Percentiles rank a stretch among this genome's conserved stretches.
Conservation (phyloP, 495 filamentous ascomycete species). For the Hypoxylon fragiforme region DNA sequence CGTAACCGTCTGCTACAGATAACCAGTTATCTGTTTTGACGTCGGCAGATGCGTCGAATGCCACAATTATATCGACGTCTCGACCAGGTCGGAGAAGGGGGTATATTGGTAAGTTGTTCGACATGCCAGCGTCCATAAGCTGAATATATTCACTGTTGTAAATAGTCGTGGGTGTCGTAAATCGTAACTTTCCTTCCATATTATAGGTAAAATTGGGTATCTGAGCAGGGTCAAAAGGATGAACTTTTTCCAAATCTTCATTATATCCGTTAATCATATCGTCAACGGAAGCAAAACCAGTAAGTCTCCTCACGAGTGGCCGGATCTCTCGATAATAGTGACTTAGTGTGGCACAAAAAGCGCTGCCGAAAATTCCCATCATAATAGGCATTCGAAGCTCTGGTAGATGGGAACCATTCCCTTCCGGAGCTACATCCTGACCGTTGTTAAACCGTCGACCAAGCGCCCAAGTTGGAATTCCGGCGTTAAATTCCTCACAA, state of each 20-base stretch:
- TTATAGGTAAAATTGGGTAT: slow-evolving; percentile 87
- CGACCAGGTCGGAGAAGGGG: slow-evolving; percentile 85
- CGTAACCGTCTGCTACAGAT: slow-evolving; percentile 88
- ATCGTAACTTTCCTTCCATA: slow-evolving; percentile 72
- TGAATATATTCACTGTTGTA: slow-evolving; percentile 71
- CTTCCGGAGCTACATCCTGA: slow-evolving; percentile 56
- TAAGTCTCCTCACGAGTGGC: slow-evolving; percentile 71
- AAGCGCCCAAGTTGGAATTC: slow-evolving; percentile 93
- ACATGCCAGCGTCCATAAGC: slow-evolving; percentile 97
- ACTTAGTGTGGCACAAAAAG: slow-evolving; percentile 91
- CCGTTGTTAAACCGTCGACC: slow-evolving; percentile 81
- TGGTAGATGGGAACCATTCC: slow-evolving; percentile 63
- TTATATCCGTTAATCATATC: slow-evolving; percentile 80
- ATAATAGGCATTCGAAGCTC: slow-evolving; percentile 79
- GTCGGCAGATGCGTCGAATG: slow-evolving; percentile 84
- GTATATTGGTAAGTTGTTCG: slow-evolving; percentile 95
- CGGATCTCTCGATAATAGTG: slow-evolving; percentile 95
- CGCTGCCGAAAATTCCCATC: slow-evolving; percentile 91
- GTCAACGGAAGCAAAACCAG: slow-evolving; percentile 78
- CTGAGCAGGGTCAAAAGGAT: slow-evolving; percentile 82
- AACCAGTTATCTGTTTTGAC: slow-evolving; percentile 92
- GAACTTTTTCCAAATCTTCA: slow-evolving; percentile 81
- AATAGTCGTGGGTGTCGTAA: slow-evolving; percentile 73
- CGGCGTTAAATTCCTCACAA: slow-evolving; percentile 84
- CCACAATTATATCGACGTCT: slow-evolving; percentile 87